Evolutionary conservation across 192 early-diverging fungal genomes (phyloP).

Genomic region (Neocallimastix lanati): DNA sequence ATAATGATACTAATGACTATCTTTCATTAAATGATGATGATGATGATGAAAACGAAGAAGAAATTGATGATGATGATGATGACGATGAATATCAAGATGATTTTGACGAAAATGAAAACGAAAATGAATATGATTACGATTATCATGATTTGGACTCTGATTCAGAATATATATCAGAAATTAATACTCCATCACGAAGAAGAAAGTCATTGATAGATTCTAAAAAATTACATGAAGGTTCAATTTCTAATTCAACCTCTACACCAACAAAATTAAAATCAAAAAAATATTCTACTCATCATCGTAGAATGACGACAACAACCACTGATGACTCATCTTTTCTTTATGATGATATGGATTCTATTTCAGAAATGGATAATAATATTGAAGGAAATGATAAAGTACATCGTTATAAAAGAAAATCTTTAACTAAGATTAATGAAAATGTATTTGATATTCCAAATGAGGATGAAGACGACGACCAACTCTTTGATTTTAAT

Average conservation of each 20-base stretch:
- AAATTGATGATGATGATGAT: no score
- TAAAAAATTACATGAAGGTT: no score
- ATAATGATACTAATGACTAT: no score
- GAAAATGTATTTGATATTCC: not conserved
- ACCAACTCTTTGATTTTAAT: no score
- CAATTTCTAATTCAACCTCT: no score
- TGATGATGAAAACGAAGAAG: no score
- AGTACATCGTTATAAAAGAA: not conserved
- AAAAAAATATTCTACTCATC: no score
- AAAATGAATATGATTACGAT: not conserved
- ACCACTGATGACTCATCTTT: not conserved
- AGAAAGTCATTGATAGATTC: no score
- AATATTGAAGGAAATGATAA: not conserved
- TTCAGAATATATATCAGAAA: not conserved
- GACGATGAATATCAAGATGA: not conserved
- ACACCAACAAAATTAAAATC: no score
- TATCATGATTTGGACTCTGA: not conserved
- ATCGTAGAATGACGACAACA: not conserved
- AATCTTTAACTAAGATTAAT: not conserved
- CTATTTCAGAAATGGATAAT: not conserved
- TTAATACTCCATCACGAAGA: no score
- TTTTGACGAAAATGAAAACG: not conserved
- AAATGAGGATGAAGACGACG: no score
- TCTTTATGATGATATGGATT: not conserved
- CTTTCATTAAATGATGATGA: no score